These are phyloP conservation scores for Leccinum arenicola DNA, from an alignment of 768 basidiomycete species.

Conservation along the genomic window DNA sequence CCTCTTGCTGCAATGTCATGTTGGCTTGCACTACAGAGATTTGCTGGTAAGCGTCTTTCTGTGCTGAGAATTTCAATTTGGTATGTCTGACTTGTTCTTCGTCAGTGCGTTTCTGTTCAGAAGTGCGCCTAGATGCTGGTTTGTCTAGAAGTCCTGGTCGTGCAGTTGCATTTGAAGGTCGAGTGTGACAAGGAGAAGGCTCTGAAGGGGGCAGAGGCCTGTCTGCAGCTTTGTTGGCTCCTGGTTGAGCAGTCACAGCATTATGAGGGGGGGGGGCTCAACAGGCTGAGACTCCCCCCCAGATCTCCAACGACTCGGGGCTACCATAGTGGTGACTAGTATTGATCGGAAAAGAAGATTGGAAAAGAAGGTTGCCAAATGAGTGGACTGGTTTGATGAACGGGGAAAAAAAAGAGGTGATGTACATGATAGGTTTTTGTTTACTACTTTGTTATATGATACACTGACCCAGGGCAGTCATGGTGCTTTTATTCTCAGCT, in stretches of 20 bases:
- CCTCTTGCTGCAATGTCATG: not conserved
- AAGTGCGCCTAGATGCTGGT: not conserved
- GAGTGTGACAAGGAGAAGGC: not conserved
- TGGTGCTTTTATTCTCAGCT: not conserved
- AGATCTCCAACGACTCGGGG: not conserved
- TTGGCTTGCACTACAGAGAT: not conserved
- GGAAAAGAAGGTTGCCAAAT: not conserved
- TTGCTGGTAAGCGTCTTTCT: not conserved
- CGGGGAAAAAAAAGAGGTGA: not conserved
- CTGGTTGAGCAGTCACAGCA: not conserved
- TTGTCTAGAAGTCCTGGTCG: not conserved
- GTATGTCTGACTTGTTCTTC: not conserved
- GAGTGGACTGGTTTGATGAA: not conserved
- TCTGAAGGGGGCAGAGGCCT: not conserved
- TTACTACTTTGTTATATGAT: not conserved
- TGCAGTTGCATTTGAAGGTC: not conserved
- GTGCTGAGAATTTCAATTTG: not conserved
- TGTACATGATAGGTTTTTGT: not conserved
- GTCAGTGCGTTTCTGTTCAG: not conserved
- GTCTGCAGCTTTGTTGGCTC: not conserved
- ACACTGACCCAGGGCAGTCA: not conserved
- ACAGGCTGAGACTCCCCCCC: not conserved
- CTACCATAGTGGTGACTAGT: not conserved
- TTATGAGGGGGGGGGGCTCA: not conserved
- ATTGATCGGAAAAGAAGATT: not conserved